These are phyloP conservation scores for Amylostereum areolatum DNA, from an alignment of 1,284 basidiomycete genomes.

Conservation along the genomic window DNA sequence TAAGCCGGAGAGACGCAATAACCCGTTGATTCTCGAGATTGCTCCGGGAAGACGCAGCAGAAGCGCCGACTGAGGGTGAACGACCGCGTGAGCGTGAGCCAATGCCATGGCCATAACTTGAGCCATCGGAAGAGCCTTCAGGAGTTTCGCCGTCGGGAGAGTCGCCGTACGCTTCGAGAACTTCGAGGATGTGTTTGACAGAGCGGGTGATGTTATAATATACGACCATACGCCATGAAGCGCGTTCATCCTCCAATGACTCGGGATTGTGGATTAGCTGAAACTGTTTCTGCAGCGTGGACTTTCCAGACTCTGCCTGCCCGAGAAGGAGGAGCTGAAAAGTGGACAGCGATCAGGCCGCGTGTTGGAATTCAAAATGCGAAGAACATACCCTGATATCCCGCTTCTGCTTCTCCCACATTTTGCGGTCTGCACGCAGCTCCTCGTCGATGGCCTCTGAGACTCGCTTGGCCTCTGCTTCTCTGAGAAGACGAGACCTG, in stretches of 20 bases:
- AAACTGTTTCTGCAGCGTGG: slow-evolving; percentile 79
- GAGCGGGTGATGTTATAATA: slow-evolving; percentile 79
- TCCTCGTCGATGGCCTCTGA: slow-evolving; percentile 79
- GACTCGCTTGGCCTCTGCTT: slow-evolving; percentile 66
- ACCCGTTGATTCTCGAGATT: slow-evolving; percentile 26
- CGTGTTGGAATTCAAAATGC: neutral
- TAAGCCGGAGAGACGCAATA: slow-evolving; percentile 49
- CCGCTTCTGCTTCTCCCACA: slow-evolving; percentile 52
- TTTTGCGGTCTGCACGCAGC: slow-evolving; percentile 60
- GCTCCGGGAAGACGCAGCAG: slow-evolving; percentile 18
- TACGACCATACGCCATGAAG: slow-evolving; percentile 78
- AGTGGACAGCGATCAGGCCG: slow-evolving; percentile 17
- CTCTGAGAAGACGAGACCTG: slow-evolving; percentile 47
- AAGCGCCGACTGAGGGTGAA: slow-evolving; percentile 1
- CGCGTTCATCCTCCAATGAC: slow-evolving; percentile 68
- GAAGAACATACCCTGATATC: slow-evolving; percentile 61
- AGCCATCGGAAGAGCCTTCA: slow-evolving; percentile 6
- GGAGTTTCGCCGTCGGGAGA: slow-evolving; percentile 37
- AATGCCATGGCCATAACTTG: neutral
- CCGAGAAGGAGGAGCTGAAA: slow-evolving; percentile 67
- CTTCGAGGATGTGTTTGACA: slow-evolving; percentile 66
- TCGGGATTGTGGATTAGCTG: slow-evolving; percentile 79
- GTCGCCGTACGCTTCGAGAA: slow-evolving; percentile 64
- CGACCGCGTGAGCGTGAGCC: neutral
- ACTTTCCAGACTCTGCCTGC: slow-evolving; percentile 80